These are phyloP conservation scores for Fusarium dimerum DNA, from an alignment of 2,329 filamentous ascomycete genomes.

Conservation along the genomic window DNA sequence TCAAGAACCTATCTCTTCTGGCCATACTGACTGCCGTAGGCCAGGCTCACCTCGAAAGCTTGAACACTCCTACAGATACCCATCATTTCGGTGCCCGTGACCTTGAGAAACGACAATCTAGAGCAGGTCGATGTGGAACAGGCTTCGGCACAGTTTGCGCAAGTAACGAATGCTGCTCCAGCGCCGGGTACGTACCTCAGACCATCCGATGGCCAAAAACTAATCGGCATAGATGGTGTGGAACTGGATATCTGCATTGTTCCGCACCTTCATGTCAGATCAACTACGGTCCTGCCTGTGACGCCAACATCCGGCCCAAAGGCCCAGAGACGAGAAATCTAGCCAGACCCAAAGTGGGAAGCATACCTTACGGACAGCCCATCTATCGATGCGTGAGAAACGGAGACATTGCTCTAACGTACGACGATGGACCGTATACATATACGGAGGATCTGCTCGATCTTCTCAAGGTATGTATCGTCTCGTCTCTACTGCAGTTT, in stretches of 20 bases:
- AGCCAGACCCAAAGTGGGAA: constrained; percentile 53
- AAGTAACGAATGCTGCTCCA: constrained; percentile 42
- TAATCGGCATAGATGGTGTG: constrained; percentile 50
- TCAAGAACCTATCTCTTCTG: not conserved
- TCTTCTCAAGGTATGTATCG: constrained; percentile 29
- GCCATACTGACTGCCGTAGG: constrained; percentile 6
- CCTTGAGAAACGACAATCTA: constrained; percentile 22
- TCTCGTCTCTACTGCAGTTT: fast-evolving
- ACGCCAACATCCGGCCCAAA: constrained; percentile 53
- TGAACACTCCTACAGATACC: not conserved
- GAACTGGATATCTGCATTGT: constrained; percentile 56
- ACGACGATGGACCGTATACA: constrained; percentile 47
- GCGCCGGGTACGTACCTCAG: constrained; percentile 37
- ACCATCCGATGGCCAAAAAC: not conserved
- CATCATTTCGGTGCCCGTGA: not conserved
- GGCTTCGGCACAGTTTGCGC: constrained; percentile 37
- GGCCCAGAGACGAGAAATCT: constrained; percentile 57
- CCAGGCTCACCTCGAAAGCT: constrained; percentile 1
- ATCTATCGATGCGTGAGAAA: constrained; percentile 43
- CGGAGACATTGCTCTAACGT: constrained; percentile 45
- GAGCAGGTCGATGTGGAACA: constrained; percentile 48
- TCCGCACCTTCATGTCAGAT: constrained; percentile 63
- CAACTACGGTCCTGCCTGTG: constrained; percentile 60
- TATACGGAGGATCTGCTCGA: constrained; percentile 46
- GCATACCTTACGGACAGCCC: constrained; percentile 55